Evolutionary conservation across 208 protist genomes (phyloP), one percentile per base, ranked within the genome.

Genomic region (Porcisia deanei): DNA sequence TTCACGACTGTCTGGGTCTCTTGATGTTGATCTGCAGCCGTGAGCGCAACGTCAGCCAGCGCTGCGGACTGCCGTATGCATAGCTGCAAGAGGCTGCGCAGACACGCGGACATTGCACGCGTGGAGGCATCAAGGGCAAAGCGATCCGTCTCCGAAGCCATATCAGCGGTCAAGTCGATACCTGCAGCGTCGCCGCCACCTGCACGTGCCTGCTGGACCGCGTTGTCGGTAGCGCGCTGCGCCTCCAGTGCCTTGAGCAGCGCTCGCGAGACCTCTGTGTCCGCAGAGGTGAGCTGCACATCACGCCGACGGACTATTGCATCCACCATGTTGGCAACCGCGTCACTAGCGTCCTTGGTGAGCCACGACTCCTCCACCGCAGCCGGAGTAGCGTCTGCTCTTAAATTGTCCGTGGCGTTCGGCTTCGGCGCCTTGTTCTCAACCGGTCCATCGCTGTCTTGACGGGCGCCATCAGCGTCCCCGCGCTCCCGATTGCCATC

Each of bases 41-140:
- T 71, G 69, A 75, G 67, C 10, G 78, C 78, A 49, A 82, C 61
- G 18, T 71, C 78, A 22, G 72, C 78, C 34, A 82, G 57, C 3
- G 71, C 58, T 49, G 78, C 73, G 18, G 78, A 82, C 73, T 82
- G 78, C 1, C 73, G 73, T 6, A 82, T 53, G 43, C 78, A 82
- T 43, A 82, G 73, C 53, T 82, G 78, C 52, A 77, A 60, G 6
- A 82, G 73, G 52, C 73, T 75, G 59, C 69, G 65, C 58, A 82
- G 67, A 64, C 78, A 82, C 52, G 64, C 68, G 18, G 78, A 52
- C 73, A 82, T 71, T 0, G 73, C 72, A 1, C 67, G 65, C 18
- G 66, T 74, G 59, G 71, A 76, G 37, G 41, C 6, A 8, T 41
- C 30, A 9, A 20, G 10, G 0, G 43, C 16, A 52, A 30, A 60